Percentiles rank a stretch among this genome's conserved stretches.
Evolutionary conservation across 2,329 filamentous ascomycete genomes (phyloP).

Genomic region (Colletotrichum sp.): DNA sequence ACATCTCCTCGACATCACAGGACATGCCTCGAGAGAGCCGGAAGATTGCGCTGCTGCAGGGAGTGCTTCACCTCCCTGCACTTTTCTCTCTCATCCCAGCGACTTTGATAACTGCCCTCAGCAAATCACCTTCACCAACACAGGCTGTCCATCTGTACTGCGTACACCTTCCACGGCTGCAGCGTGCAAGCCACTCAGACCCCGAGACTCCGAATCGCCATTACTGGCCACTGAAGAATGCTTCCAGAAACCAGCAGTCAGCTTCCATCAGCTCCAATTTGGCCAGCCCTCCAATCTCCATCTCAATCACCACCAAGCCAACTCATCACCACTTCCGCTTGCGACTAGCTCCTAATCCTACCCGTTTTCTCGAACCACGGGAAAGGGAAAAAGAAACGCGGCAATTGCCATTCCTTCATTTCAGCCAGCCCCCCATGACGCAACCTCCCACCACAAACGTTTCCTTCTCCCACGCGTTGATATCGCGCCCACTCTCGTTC

Average conservation of each 20-base stretch:
- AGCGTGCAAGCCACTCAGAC: not conserved
- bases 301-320: not conserved
- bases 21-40: not conserved
- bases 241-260: constrained; percentile 3
- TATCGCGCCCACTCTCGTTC: not conserved
- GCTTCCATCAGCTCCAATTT: not conserved
- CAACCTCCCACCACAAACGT: not conserved
- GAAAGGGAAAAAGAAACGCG: not conserved
- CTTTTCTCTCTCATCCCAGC: not conserved
- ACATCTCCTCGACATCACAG: not conserved
- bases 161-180: not conserved
- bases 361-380: not conserved
- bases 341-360: not conserved
- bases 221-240: not conserved
- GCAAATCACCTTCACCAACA: not conserved
- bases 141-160: not conserved
- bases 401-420: not conserved
- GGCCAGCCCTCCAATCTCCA: not conserved
- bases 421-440: not conserved
- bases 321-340: not conserved
- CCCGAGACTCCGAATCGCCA: not conserved
- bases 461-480: not conserved
- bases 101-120: not conserved
- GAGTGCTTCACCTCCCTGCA: constrained; percentile 5
- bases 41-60: constrained; percentile 6